Evolutionary conservation across 2,329 filamentous ascomycete genomes (phyloP).

Genomic region (Annulohypoxylon truncatum): DNA sequence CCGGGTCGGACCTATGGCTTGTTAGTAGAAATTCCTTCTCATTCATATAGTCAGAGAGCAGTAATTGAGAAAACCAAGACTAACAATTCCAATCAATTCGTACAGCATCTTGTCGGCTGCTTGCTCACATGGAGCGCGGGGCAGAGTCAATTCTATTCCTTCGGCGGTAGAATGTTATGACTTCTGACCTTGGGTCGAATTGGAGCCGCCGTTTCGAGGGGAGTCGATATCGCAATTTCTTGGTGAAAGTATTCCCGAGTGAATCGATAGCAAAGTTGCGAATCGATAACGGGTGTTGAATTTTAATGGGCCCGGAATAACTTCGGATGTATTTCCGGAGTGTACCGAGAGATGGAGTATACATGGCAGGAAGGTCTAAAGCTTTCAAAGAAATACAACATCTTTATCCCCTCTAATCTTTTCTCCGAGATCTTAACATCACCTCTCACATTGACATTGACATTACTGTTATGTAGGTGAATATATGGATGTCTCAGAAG

Average conservation of each 20-base stretch:
- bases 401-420: too few species aligned
- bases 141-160: not conserved
- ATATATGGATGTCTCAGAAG: too few species aligned
- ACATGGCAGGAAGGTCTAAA: too few species aligned
- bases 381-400: too few species aligned
- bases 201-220: not conserved
- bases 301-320: conserved; percentile 21
- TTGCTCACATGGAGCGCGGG: conserved; percentile 35
- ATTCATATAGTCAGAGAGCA: not conserved
- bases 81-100: conserved; percentile 94
- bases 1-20: conserved; percentile 85
- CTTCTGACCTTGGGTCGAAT: not conserved
- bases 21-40: conserved; percentile 14
- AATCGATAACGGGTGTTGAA: conserved; percentile 22
- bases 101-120: conserved; percentile 75
- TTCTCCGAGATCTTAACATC: too few species aligned
- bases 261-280: conserved; percentile 19
- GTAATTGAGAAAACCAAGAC: conserved; percentile 49
- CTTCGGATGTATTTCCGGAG: not conserved
- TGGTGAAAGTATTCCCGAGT: not conserved
- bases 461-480: too few species aligned
- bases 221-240: conserved; percentile 3
- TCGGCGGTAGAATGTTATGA: not conserved
- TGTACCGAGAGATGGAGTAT: too few species aligned
- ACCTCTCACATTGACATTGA: too few species aligned